Conservation (phyloP, 116 monocot species). For the Dioscorea cayenensis region DNA sequence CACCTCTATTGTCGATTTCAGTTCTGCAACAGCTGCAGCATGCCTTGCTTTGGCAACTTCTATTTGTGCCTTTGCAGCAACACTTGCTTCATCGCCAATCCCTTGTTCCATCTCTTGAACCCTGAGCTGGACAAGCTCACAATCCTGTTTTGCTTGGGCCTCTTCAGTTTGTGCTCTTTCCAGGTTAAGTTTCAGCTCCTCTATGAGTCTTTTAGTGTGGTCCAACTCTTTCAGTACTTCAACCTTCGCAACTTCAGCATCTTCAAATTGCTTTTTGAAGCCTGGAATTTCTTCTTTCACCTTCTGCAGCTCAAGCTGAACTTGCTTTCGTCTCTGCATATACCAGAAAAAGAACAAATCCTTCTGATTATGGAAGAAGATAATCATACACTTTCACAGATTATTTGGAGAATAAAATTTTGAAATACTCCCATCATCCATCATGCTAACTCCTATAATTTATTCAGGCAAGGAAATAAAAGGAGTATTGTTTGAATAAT, state of each 20-base stretch:
- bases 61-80: constrained; percentile 54
- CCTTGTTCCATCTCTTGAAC: constrained; percentile 70
- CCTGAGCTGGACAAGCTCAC: constrained; percentile 65
- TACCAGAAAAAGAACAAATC: not conserved
- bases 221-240: constrained; percentile 50
- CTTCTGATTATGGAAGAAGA: not conserved
- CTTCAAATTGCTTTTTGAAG: constrained; percentile 52
- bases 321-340: constrained; percentile 47
- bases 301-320: constrained; percentile 53
- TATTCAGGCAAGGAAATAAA: too few species aligned
- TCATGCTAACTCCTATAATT: too few species aligned
- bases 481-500: too few species aligned
- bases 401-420: too few species aligned
- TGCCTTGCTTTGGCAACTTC: constrained; percentile 57
- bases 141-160: constrained; percentile 71
- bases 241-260: constrained; percentile 43
- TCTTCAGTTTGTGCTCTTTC: constrained; percentile 71
- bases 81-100: constrained; percentile 48
- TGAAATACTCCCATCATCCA: too few species aligned
- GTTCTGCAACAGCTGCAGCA: constrained; percentile 43
- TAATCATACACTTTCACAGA: not conserved
- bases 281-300: constrained; percentile 47
- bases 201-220: constrained; percentile 39
- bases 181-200: constrained; percentile 67
- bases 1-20: constrained; percentile 46